Evolutionary conservation across 2,329 filamentous ascomycete genomes (phyloP).

Genomic region (Pochonia chlamydosporia): DNA sequence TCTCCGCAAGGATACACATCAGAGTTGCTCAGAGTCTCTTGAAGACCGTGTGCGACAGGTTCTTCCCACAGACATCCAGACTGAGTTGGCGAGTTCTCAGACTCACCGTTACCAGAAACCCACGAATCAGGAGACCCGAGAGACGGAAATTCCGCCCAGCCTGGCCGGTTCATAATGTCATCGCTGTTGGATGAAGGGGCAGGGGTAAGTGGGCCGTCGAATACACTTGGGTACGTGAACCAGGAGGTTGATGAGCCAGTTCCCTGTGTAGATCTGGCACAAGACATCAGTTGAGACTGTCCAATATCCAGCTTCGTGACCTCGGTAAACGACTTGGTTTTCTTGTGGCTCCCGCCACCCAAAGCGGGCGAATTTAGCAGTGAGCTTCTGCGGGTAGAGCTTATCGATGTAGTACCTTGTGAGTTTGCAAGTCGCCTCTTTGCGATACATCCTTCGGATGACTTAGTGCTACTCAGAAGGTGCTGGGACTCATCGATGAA

Average conservation of each 20-base stretch:
- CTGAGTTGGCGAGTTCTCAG: constrained; percentile 1
- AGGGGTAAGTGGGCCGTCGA: constrained; percentile 4
- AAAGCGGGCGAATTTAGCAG: background rate
- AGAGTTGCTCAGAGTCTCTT: background rate
- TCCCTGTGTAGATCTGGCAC: background rate
- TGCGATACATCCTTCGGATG: background rate
- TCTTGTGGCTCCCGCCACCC: background rate
- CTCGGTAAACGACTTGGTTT: constrained; percentile 1
- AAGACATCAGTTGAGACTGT: background rate
- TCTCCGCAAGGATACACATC: background rate
- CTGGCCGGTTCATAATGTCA: background rate
- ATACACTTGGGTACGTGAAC: background rate
- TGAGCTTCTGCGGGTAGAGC: background rate
- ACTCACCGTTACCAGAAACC: constrained; percentile 3
- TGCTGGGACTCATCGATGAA: constrained; percentile 7
- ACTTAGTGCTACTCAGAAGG: background rate
- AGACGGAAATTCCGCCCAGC: background rate
- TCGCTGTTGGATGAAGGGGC: constrained; percentile 8
- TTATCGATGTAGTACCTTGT: background rate
- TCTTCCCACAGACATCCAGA: constrained; percentile 2
- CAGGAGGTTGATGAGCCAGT: constrained; percentile 1
- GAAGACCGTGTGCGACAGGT: background rate
- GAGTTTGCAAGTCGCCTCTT: background rate
- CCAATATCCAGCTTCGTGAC: constrained; percentile 1
- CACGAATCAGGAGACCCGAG: constrained; percentile 7